A percentile compares a stretch with the other conserved stretches of the same genome.
These are phyloP conservation scores for Yamadazyma paraphyllophila DNA, from an alignment of 805 yeast genomes.

Conservation along the genomic window DNA sequence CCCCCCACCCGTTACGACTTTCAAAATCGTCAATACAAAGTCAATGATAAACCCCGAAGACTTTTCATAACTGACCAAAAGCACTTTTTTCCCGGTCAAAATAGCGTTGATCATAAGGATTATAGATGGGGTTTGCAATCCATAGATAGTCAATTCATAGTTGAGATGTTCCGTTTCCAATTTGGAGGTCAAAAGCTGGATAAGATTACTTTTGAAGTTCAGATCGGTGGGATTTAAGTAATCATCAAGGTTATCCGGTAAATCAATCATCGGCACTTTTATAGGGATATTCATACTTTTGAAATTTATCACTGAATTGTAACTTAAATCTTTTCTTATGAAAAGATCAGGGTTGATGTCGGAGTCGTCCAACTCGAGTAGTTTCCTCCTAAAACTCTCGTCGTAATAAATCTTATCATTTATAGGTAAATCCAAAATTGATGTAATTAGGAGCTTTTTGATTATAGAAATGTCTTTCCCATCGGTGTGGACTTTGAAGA, in stretches of 20 bases:
- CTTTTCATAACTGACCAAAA: constrained; percentile 41
- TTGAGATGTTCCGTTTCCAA: constrained; percentile 34
- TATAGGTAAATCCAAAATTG: constrained; percentile 42
- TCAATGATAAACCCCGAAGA: constrained; percentile 41
- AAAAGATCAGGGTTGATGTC: constrained; percentile 33
- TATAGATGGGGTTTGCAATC: constrained; percentile 50
- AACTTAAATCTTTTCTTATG: constrained; percentile 43
- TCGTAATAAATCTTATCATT: constrained; percentile 41
- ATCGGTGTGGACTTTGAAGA: constrained; percentile 18
- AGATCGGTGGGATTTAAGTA: constrained; percentile 45
- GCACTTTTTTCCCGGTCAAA: constrained; percentile 38
- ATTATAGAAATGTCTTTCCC: constrained; percentile 25
- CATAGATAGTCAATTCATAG: constrained; percentile 52
- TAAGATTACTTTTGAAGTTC: constrained; percentile 38
- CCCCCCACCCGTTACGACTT: constrained; percentile 44
- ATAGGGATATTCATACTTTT: constrained; percentile 44
- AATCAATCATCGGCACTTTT: constrained; percentile 38
- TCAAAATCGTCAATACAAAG: constrained; percentile 36
- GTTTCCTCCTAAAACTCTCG: constrained; percentile 34
- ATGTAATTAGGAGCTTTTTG: constrained; percentile 39
- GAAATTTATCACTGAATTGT: constrained; percentile 38
- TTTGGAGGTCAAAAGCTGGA: constrained; percentile 32
- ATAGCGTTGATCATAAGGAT: constrained; percentile 35
- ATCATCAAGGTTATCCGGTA: constrained; percentile 45
- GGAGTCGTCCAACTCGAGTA: constrained; percentile 26